Evolutionary conservation across 305 asterid genomes (phyloP).

Genomic region (Plantago lanceolata): DNA sequence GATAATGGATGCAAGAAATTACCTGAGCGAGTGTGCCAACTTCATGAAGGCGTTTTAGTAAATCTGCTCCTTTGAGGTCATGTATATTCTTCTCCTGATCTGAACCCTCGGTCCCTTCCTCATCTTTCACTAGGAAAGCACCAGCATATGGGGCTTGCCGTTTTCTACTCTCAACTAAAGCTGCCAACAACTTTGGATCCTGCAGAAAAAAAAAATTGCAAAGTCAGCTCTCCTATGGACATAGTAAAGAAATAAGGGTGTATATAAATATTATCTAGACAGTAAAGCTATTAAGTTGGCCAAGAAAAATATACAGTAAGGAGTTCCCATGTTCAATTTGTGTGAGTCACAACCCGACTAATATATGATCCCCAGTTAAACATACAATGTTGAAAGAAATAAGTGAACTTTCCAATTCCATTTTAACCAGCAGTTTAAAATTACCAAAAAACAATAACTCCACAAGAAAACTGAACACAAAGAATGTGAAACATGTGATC

Average conservation of each 20-base stretch:
- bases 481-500: no score
- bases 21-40: conserved; percentile 99
- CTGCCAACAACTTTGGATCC: conserved; percentile 95
- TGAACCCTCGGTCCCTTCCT: conserved; percentile 66
- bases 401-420: no score
- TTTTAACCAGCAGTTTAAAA: no score
- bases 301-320: not conserved
- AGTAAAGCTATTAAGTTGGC: not conserved
- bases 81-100: conserved; percentile 59
- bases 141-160: conserved; percentile 98
- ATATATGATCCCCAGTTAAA: no score
- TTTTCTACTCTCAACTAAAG: conserved; percentile 77
- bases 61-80: conserved; percentile 85
- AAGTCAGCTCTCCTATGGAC: conserved; percentile 12
- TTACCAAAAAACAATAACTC: no score
- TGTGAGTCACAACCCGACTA: no score
- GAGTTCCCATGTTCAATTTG: no score
- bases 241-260: not conserved
- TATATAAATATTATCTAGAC: not conserved
- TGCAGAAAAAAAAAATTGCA: conserved; percentile 34
- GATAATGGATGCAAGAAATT: conserved; percentile 22
- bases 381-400: no score
- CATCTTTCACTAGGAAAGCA: conserved; percentile 91
- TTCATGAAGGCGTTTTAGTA: conserved; percentile 77
- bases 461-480: no score